Evolutionary conservation across 257 asterid genomes (phyloP), one percentile per base, ranked within the genome.

Genomic region (Solanum chaucha): DNA sequence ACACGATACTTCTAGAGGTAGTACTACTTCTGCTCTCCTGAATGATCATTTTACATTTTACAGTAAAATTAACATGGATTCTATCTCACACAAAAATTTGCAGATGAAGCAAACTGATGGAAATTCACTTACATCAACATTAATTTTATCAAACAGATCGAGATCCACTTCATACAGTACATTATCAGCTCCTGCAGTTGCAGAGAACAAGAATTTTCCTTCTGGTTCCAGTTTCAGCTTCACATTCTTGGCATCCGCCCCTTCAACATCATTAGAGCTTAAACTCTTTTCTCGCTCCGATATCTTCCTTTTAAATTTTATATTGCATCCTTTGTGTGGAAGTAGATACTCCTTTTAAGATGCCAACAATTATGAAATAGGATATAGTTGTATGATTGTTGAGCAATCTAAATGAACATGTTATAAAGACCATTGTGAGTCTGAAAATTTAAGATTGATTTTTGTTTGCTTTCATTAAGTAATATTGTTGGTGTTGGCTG

Each of bases 241-340:
- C 87, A 92, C 94, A 91, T 93, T 87, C 86, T 94, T 89, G 8
- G 98, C 96, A 91, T 95, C 96, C 20, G 97, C n/a, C n/a, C n/a
- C n/a, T n/a, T n/a, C n/a, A n/a, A n/a, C n/a, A n/a, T n/a, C n/a
- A n/a, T n/a, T n/a, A n/a, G n/a, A n/a, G n/a, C n/a, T n/a, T n/a
- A n/a, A n/a, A n/a, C n/a, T n/a, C n/a, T n/a, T n/a, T n/a, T n/a
- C n/a, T n/a, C n/a, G n/a, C n/a, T n/a, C n/a, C n/a, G n/a, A n/a
- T n/a, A n/a, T n/a, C n/a, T n/a, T n/a, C n/a, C n/a, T n/a, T n/a
- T n/a, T n/a, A n/a, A n/a, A n/a, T n/a, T n/a, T n/a, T n/a, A n/a
- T n/a, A n/a, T n/a, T n/a, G n/a, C n/a, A n/a, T n/a, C n/a, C n/a
- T n/a, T n/a, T n/a, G n/a, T n/a, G n/a, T n/a, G n/a, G n/a, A n/a